phyloP scores from a whole-genome alignment of 441 rosid genomes.

The Rhodomyrtus psidioides region DNA sequence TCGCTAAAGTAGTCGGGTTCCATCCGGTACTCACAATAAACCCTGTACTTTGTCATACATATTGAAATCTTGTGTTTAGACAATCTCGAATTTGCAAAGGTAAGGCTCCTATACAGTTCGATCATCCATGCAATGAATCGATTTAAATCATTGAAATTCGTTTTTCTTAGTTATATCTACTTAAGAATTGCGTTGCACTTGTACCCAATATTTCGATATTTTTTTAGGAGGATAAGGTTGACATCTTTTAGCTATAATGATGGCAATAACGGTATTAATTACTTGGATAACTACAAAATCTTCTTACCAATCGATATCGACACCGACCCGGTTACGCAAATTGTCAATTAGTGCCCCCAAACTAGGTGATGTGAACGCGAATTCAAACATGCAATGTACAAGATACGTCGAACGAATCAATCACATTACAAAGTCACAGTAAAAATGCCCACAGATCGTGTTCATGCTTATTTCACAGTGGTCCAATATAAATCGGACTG shows the following conservation, averaged over 20 bases:
- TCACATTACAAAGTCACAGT: background rate
- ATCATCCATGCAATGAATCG: background rate
- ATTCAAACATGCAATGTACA: background rate
- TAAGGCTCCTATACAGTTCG: background rate
- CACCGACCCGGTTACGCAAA: background rate
- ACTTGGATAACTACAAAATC: background rate
- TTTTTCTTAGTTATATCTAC: background rate
- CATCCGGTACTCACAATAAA: background rate
- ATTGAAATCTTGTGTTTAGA: background rate
- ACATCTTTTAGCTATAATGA: background rate
- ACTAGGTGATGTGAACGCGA: background rate
- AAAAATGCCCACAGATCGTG: background rate
- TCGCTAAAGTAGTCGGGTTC: rapidly evolving
- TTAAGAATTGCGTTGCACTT: background rate
- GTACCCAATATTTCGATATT: too few species aligned
- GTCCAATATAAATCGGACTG: background rate
- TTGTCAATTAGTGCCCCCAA: background rate
- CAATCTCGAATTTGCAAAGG: background rate
- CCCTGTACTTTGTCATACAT: background rate
- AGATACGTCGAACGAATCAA: background rate
- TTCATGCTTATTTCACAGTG: background rate
- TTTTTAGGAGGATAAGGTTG: too few species aligned
- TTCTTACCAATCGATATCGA: background rate
- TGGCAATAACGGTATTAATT: background rate
- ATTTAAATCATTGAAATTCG: background rate